Percentiles rank a stretch among this genome's conserved stretches.
Evolutionary conservation across 768 basidiomycete genomes (phyloP).

Genomic region (Lactifluus pinguis): DNA sequence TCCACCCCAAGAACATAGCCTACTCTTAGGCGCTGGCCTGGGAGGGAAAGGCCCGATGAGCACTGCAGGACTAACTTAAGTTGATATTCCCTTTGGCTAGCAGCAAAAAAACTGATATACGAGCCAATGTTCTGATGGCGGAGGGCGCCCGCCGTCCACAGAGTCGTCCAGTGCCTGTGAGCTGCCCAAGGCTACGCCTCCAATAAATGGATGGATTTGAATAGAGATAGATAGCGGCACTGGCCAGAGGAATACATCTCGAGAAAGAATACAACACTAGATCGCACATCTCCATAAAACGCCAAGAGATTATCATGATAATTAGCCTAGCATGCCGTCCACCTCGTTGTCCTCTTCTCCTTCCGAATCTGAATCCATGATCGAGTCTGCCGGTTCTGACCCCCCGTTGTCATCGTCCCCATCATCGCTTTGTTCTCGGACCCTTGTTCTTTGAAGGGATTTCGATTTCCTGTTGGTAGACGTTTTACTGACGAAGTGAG

Average conservation of each 20-base stretch:
- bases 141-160: too few relatives aligned
- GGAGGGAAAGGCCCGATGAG: too few relatives aligned
- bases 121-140: too few relatives aligned
- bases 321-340: slow-evolving; percentile 17
- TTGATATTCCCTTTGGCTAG: too few relatives aligned
- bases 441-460: background rate
- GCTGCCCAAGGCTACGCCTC: too few relatives aligned
- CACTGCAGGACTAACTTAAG: too few relatives aligned
- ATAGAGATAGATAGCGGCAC: background rate
- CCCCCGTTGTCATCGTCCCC: background rate
- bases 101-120: too few relatives aligned
- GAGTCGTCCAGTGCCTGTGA: too few relatives aligned
- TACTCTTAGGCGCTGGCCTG: too few relatives aligned
- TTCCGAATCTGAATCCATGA: slow-evolving; percentile 16
- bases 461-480: background rate
- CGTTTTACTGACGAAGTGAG: background rate
- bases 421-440: background rate
- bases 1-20: too few relatives aligned
- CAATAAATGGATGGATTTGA: background rate
- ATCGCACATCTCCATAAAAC: slow-evolving; percentile 2
- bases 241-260: background rate
- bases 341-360: slow-evolving; percentile 17
- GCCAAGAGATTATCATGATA: background rate
- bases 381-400: slow-evolving; percentile 16
- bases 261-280: slow-evolving; percentile 6